Evolutionary conservation across 1,284 basidiomycete species (phyloP), one percentile per base, ranked within the genome.

Genomic region (Ceratobasidium sp.): DNA sequence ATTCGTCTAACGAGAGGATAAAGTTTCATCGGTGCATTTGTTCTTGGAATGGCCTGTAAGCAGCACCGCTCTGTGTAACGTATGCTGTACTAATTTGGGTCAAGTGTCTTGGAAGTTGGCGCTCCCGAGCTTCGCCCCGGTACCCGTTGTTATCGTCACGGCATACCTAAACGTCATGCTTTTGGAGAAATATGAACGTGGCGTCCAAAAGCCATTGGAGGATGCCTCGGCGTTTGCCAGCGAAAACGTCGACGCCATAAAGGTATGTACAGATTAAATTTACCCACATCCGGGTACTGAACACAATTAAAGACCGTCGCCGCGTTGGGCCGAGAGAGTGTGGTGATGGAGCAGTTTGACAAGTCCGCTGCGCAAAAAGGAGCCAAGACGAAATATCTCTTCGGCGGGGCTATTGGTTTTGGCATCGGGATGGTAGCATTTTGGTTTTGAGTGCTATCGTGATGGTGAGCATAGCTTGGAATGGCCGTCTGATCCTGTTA

Each of bases 221-320:
- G 70, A 71, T 13, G 76, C 76, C 0, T 73, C 76, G 4, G 70
- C 76, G 0, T 80, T 77, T 65, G 76, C 81, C 12, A 74, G 76
- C n/a, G 80, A 82, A 64, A 73, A 78, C 13, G 77, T 80, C 27
- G 80, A 80, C 57, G 77, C 77, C 4, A 78, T 81, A 50, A 71
- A 72, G 58, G 73, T 71, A 31, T 56, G 55, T 53, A 7, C 47
- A 12, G 7, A 25, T 15, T 7, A 15, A 29, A 12, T 53, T 27
- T 17, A 22, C 10, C 32, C 74, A 20, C 10, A 20, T 27, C 22
- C n/a, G n/a, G 25, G 6, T 15, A 27, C 22, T 50, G 15, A 50
- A 50, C n/a, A 34, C 15, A 7, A 8, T 10, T 3, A 47, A 34
- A 76, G 71, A 78, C 78, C 0, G 77, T 81, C 8, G 75, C 78